Evolutionary conservation across 495 filamentous ascomycete species (phyloP).

Genomic region (Aspergillus sclerotioniger): DNA sequence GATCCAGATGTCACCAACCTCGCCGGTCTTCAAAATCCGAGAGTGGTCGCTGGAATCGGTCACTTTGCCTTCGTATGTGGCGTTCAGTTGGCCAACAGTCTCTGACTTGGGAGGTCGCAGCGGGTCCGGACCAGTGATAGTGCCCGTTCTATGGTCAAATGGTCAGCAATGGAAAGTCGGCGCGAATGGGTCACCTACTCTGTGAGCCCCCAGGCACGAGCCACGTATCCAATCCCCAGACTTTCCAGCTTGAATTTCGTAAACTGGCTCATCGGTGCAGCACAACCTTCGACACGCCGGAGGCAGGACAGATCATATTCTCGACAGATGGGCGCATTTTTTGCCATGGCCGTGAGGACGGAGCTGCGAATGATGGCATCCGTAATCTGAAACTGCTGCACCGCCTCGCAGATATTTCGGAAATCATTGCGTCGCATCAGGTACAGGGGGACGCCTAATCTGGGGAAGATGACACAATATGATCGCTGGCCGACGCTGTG

Average conservation of each 20-base stretch:
- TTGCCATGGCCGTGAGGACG: background rate
- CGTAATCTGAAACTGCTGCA: background rate
- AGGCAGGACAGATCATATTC: background rate
- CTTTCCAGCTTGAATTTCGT: background rate
- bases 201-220: background rate
- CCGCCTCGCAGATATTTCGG: background rate
- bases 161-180: background rate
- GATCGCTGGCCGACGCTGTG: background rate
- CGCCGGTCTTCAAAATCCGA: background rate
- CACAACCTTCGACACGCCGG: background rate
- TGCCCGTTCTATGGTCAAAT: background rate
- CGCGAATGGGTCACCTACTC: background rate
- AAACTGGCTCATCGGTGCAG: background rate
- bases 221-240: background rate
- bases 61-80: constrained; percentile 1
- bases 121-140: background rate
- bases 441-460: background rate
- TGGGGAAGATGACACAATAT: background rate
- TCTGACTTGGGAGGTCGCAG: background rate
- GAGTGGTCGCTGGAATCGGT: background rate
- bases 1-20: background rate
- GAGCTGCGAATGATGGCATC: background rate
- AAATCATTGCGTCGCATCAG: background rate
- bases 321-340: background rate
- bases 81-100: background rate